Evolutionary conservation across 768 basidiomycete species (phyloP).

Genomic region (Fibroporia radiculosa): DNA sequence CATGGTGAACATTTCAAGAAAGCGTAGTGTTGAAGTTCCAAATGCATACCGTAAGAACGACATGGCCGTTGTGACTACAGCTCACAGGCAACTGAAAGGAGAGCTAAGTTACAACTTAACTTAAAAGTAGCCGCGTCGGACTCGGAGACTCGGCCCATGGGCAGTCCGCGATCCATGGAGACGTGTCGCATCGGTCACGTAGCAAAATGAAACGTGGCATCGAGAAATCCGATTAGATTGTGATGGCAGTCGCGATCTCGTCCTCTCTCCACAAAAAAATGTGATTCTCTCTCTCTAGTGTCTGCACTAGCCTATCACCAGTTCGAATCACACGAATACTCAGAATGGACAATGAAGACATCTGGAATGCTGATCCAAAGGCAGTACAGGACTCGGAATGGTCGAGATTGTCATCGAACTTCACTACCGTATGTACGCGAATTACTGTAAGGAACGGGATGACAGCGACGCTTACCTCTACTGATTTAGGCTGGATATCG

Average conservation of each 20-base stretch:
- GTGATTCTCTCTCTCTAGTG: too few relatives aligned
- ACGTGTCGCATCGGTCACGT: slow-evolving; percentile 2
- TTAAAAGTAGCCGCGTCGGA: too few relatives aligned
- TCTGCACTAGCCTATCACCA: too few relatives aligned
- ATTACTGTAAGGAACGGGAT: too few relatives aligned
- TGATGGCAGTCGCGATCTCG: too few relatives aligned
- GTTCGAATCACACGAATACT: too few relatives aligned
- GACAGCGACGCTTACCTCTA: slow-evolving; percentile 31
- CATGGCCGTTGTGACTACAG: too few relatives aligned
- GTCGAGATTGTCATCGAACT: slow-evolving; percentile 58
- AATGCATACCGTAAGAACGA: slow-evolving; percentile 1
- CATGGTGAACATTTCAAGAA: background rate
- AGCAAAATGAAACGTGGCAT: background rate
- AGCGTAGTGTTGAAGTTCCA: background rate
- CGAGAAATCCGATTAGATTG: too few relatives aligned
- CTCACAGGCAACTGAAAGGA: background rate
- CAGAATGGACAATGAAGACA: slow-evolving; percentile 13
- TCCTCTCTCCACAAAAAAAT: too few relatives aligned
- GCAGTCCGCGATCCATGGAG: too few relatives aligned
- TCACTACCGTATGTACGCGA: slow-evolving; percentile 56
- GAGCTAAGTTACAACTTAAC: background rate
- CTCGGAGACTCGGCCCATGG: too few relatives aligned
- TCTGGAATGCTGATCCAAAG: slow-evolving; percentile 47
- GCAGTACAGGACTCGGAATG: slow-evolving; percentile 47
- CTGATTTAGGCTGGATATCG: slow-evolving; percentile 70